These are phyloP conservation scores for Alternaria metachromatica DNA, from an alignment of 2,329 filamentous ascomycete genomes.

Conservation along the genomic window DNA sequence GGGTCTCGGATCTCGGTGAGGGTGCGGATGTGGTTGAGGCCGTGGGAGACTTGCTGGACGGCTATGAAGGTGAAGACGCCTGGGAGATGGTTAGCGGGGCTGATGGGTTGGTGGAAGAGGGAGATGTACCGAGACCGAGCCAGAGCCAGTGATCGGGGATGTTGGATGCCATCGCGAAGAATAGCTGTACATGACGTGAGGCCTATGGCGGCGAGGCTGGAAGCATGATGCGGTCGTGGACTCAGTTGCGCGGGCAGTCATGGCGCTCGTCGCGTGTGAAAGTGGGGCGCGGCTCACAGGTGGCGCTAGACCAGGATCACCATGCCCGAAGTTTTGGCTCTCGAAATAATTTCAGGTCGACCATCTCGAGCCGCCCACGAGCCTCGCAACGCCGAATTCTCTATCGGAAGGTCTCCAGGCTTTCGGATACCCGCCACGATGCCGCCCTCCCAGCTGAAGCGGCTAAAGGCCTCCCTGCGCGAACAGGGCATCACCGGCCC, in stretches of 20 bases:
- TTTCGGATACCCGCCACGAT: conserved; percentile 56
- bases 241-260: conserved; percentile 20
- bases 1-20: conserved; percentile 72
- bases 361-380: conserved; percentile 10
- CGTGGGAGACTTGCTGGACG: conserved; percentile 63
- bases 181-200: conserved; percentile 17
- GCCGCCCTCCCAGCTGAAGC: conserved; percentile 96
- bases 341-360: conserved; percentile 25
- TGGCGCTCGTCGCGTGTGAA: conserved; percentile 18
- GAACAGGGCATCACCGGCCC: conserved; percentile 90
- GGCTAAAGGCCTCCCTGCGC: conserved; percentile 86
- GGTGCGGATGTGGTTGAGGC: conserved; percentile 66
- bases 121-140: conserved; percentile 51
- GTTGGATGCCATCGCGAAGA: conserved; percentile 40
- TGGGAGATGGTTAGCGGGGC: conserved; percentile 44
- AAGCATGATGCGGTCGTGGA: conserved; percentile 4
- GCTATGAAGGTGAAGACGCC: conserved; percentile 65
- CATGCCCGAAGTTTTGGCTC: conserved; percentile 24
- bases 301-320: conserved; percentile 13
- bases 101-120: conserved; percentile 51
- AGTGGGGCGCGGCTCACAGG: conserved; percentile 9
- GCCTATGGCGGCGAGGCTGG: not conserved
- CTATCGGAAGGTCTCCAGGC: not conserved
- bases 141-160: conserved; percentile 56
- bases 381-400: not conserved